Evolutionary conservation across 2,329 filamentous ascomycete species (phyloP).

Genomic region (Verticillium nonalfalfae): DNA sequence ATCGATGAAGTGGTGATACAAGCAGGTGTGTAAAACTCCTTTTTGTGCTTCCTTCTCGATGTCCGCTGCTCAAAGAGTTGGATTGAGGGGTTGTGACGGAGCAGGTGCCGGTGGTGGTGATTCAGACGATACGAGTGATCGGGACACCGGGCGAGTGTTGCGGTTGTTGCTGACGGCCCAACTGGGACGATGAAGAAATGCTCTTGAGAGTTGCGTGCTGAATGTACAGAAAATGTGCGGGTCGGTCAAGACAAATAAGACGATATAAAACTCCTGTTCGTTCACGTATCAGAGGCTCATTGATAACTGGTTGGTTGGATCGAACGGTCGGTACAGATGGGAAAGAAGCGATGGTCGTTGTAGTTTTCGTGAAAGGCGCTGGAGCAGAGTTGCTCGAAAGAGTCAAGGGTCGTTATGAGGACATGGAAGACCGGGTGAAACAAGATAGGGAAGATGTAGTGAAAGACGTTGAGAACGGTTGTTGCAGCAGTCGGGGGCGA

Average conservation of each 20-base stretch:
- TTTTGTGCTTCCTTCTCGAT: neutral
- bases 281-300: slow-evolving; percentile 34
- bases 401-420: slow-evolving; percentile 34
- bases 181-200: neutral
- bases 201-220: neutral
- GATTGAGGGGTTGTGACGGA: neutral
- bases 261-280: slow-evolving; percentile 17
- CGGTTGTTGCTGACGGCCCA: neutral
- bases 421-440: slow-evolving; percentile 27
- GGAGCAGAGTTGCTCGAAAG: slow-evolving; percentile 14
- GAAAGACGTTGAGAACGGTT: slow-evolving; percentile 3
- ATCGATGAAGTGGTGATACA: slow-evolving; percentile 5
- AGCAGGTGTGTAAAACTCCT: slow-evolving; percentile 1
- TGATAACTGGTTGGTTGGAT: slow-evolving; percentile 13
- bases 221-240: slow-evolving; percentile 2
- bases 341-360: slow-evolving; percentile 10
- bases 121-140: neutral
- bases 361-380: slow-evolving; percentile 5
- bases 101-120: neutral
- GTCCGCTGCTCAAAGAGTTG: neutral
- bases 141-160: neutral
- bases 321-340: slow-evolving; percentile 9
- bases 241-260: slow-evolving; percentile 9
- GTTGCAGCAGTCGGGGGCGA: slow-evolving; percentile 10
- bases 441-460: slow-evolving; percentile 5